Evolutionary conservation across 2,329 filamentous ascomycete genomes (phyloP).

Genomic region (Talaromyces albobiverticillius): DNA sequence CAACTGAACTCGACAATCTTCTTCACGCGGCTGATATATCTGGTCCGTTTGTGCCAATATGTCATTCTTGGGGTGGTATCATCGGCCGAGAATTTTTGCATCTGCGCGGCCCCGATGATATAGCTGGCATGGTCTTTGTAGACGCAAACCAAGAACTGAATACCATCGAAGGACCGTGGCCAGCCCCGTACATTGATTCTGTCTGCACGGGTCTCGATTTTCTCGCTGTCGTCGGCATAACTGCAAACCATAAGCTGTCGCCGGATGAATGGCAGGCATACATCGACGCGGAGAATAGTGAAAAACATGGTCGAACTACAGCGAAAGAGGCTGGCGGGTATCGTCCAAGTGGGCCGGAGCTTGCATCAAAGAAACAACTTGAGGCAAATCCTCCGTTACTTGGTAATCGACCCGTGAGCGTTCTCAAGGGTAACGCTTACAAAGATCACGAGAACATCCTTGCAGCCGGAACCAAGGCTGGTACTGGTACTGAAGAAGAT

Average conservation of each 20-base stretch:
- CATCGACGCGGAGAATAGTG: conserved; percentile 13
- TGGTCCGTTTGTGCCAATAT: conserved; percentile 17
- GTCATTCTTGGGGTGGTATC: conserved; percentile 20
- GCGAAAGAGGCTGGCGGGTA: conserved; percentile 16
- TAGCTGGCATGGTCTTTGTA: conserved; percentile 18
- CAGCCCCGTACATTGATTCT: background rate
- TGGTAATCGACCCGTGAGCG: conserved; percentile 21
- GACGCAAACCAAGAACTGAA: conserved; percentile 19
- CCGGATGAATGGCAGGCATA: conserved; percentile 17
- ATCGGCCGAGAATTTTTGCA: conserved; percentile 19
- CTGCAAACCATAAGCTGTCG: conserved; percentile 2
- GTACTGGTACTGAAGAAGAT: conserved; percentile 21
- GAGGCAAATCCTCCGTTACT: conserved; percentile 18
- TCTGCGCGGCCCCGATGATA: conserved; percentile 6
- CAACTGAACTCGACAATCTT: conserved; percentile 18
- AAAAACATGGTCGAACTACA: conserved; percentile 13
- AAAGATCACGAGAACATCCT: conserved; percentile 20
- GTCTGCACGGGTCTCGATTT: background rate
- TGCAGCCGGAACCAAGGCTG: conserved; percentile 19
- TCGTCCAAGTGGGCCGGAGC: conserved; percentile 6
- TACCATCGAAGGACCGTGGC: conserved; percentile 7
- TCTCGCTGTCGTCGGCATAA: background rate
- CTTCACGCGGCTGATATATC: conserved; percentile 13
- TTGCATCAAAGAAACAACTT: conserved; percentile 22
- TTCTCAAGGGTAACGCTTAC: conserved; percentile 24